Evolutionary conservation across 1,284 basidiomycete genomes (phyloP).

Genomic region (Agroathelia rolfsii): DNA sequence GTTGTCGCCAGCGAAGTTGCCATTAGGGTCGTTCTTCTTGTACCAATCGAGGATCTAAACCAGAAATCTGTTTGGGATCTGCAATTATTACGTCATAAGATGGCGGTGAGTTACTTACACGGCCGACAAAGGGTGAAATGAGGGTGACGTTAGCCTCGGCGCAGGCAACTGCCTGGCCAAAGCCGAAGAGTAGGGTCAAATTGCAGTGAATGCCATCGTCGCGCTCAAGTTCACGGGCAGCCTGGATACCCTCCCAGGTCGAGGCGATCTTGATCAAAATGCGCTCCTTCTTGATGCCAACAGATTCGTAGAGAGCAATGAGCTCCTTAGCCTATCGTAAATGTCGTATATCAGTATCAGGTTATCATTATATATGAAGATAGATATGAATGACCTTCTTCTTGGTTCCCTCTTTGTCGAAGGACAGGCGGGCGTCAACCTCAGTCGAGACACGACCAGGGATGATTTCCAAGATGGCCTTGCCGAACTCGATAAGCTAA

Average conservation of each 20-base stretch:
- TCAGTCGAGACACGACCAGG: conserved; percentile 99
- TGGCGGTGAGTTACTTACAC: conserved; percentile 42
- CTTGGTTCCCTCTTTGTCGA: conserved; percentile 90
- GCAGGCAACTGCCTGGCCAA: conserved; percentile 96
- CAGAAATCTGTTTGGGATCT: conserved; percentile 1
- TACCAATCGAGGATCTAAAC: conserved; percentile 88
- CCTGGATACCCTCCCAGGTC: conserved; percentile 99
- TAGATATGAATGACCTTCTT: conserved; percentile 46
- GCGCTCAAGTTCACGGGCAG: conserved; percentile 89
- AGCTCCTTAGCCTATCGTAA: conserved; percentile 81
- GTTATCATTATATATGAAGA: conserved; percentile 11
- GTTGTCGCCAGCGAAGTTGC: conserved; percentile 76
- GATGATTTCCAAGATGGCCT: conserved; percentile 91
- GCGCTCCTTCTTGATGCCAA: conserved; percentile 89
- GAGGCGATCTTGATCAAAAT: conserved; percentile 99
- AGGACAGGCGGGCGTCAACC: conserved; percentile 95
- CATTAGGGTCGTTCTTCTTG: conserved; percentile 84
- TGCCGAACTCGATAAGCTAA: conserved; percentile 97
- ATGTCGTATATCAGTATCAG: too few species aligned
- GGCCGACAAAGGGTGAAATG: conserved; percentile 98
- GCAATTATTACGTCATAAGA: conserved; percentile 10
- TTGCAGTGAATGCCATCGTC: conserved; percentile 97
- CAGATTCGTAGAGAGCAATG: conserved; percentile 87
- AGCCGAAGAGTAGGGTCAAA: conserved; percentile 97
- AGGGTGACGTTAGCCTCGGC: conserved; percentile 97